Evolutionary conservation across 495 filamentous ascomycete species (phyloP).

Genomic region (Xylaria venustula): DNA sequence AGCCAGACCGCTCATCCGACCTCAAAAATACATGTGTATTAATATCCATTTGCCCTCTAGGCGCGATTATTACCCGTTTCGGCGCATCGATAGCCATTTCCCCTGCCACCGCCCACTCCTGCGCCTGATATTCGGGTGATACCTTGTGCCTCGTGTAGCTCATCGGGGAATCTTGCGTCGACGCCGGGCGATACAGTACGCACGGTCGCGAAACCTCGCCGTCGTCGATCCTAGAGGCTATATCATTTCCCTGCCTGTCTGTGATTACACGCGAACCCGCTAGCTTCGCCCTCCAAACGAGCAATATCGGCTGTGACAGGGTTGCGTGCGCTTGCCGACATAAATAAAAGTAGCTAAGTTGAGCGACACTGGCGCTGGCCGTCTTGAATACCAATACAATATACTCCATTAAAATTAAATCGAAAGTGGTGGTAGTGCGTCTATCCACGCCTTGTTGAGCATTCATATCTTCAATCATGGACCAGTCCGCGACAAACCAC

Average conservation of each 20-base stretch:
- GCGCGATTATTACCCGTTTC: not conserved
- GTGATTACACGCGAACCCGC: constrained; percentile 1
- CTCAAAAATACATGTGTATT: constrained; percentile 5
- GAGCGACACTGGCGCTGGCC: constrained; percentile 3
- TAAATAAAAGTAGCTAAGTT: not conserved
- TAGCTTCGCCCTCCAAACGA: constrained; percentile 1
- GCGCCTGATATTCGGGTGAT: constrained; percentile 6
- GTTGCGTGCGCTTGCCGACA: not conserved
- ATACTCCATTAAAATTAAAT: not conserved
- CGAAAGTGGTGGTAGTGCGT: not conserved
- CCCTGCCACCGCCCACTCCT: not conserved
- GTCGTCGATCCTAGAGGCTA: not conserved
- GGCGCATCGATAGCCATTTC: constrained; percentile 11
- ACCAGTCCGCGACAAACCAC: constrained; percentile 52
- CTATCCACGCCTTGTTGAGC: not conserved
- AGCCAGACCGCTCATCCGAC: constrained; percentile 6
- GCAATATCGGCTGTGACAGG: constrained; percentile 3
- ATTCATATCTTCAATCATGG: constrained; percentile 44
- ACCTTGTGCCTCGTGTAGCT: constrained; percentile 12
- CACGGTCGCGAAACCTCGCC: constrained; percentile 5
- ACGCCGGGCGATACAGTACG: constrained; percentile 1
- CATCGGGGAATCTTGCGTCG: constrained; percentile 3
- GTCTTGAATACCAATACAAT: not conserved
- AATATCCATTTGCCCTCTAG: not conserved
- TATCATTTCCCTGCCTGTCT: not conserved